Evolutionary conservation across 345 rosid species (phyloP), one percentile per base, ranked within the genome.

Genomic region (Citrus sp.): DNA sequence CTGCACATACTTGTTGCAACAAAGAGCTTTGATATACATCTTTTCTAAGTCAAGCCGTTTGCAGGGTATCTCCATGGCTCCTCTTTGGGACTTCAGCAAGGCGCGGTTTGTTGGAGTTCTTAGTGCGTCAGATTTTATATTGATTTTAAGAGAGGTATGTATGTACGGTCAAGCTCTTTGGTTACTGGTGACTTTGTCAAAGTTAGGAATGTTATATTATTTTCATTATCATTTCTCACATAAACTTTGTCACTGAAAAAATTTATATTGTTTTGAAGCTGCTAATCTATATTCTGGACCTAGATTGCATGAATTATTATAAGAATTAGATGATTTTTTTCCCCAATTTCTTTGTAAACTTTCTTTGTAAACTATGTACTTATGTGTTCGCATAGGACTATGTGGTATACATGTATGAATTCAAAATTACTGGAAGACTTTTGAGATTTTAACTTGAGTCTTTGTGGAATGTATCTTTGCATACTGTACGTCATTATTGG

Each of bases 51-150:
- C 56, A 78, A 80, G 70, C 83, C 51, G 12, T 82, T 87, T 85
- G 51, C 85, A 92, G 97, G 94, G 87, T 67, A 87, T 92, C 34
- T 86, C 92, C 34, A 55, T 83, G 72, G 97, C 94, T 85, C 94
- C 97, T 72, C 91, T 92, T 10, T 92, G 94, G 97, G 97, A 92
- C 80, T 86, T 84, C 42, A 68, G 61, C 73, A 86, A 81, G 86
- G 93, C 90, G 79, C 90, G 81, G 75, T 90, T 92, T 80, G 89
- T 92, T 79, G 97, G 97, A 54, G 93, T 92, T 77, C 87, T 92
- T 58, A 88, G 90, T 76, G 94, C 89, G 28, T 80, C 76, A 58
- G 97, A 92, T 78, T 92, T 92, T 75, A 90, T 92, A 80, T 79
- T 92, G 76, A 92, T 92, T 84, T 72, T 92, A 73, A 88, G 85